Base-by-base conservation (phyloP, 139 green algal genomes). In the Chlorella sp. region DNA sequence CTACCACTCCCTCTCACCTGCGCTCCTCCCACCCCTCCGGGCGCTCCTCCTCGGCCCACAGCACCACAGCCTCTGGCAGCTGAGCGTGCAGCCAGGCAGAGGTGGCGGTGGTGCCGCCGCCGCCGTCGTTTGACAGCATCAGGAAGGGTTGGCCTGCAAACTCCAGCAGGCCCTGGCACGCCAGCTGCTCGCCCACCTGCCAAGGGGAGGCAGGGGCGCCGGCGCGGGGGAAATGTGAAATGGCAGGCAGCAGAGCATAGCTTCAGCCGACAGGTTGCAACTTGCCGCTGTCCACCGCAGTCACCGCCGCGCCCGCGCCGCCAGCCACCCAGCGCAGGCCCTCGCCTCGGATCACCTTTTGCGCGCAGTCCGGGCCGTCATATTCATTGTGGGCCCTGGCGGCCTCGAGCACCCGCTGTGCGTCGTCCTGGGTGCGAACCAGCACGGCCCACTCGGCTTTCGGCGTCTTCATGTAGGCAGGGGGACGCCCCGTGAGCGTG, bases 111-210 rank as follows among this genome's bases (percentile, higher is more conserved):
- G 36, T 21, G 75, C 75, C 75, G 9, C 37, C 75, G 14, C 75
- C 75, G n/a, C 75, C n/a, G 32, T 32, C 75, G 75, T 36, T 81
- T 34, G n/a, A 34, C 16, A 81, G 75, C 75, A 32, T 37, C 75
- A 81, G 75, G n/a, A 37, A 81, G 75, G 34, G 15, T 22, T 48
- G 75, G n/a, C 75, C 75, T 16, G 36, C 34, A 48, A 81, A 53
- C 34, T 48, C 34, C 18, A 81, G 75, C 75, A 81, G 75, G 75
- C 75, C 75, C 24, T 48, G 75, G 75, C 75, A 81, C 11, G 75
- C 15, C 75, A 81, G 75, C 75, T 81, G 75, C 75, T 81, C 75
- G 18, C 75, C 75, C 75, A 81, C 75, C 75, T 81, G 75, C 75
- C 40, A 14, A 77, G 26, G 69, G 26, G 11, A 3, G 15, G 66